Evolutionary conservation across 768 basidiomycete genomes (phyloP).

Genomic region (Trametes punicea): DNA sequence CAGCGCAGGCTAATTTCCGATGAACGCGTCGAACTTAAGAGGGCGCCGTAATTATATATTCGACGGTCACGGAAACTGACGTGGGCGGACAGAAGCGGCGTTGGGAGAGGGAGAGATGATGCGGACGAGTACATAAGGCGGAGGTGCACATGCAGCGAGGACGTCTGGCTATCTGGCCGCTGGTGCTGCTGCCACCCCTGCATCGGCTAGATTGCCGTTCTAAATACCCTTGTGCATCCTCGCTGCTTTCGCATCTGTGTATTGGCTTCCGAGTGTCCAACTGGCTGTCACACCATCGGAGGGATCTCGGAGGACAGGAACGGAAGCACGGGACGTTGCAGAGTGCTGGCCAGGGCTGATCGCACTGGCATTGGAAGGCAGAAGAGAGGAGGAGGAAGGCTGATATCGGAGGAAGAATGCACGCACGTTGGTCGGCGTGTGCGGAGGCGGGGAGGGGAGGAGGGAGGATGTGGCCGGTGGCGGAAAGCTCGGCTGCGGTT

Average conservation of each 20-base stretch:
- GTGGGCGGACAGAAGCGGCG: conserved; percentile 14
- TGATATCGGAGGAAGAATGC: not conserved
- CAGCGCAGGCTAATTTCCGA: conserved; percentile 14
- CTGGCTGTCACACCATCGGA: conserved; percentile 6
- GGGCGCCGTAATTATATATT: conserved; percentile 21
- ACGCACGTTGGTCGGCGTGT: conserved; percentile 20
- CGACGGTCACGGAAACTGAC: conserved; percentile 14
- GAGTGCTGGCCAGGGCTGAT: not conserved
- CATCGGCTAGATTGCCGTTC: not conserved
- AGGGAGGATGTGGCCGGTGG: conserved; percentile 3
- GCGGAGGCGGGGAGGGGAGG: conserved; percentile 17
- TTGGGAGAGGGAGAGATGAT: not conserved
- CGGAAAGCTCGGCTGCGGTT: conserved; percentile 15
- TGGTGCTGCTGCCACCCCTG: not conserved
- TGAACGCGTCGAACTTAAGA: conserved; percentile 10
- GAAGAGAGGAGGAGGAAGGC: not conserved
- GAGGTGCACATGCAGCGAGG: not conserved
- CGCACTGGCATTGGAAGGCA: conserved; percentile 3
- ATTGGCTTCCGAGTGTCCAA: not conserved
- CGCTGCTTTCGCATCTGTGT: not conserved
- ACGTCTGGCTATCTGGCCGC: not conserved
- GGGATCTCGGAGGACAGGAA: conserved; percentile 13
- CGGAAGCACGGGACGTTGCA: not conserved
- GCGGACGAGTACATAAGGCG: conserved; percentile 17
- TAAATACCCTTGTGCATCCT: not conserved